Evolutionary conservation across 2,329 filamentous ascomycete genomes (phyloP).

Genomic region (Penicillium hesseltinei): DNA sequence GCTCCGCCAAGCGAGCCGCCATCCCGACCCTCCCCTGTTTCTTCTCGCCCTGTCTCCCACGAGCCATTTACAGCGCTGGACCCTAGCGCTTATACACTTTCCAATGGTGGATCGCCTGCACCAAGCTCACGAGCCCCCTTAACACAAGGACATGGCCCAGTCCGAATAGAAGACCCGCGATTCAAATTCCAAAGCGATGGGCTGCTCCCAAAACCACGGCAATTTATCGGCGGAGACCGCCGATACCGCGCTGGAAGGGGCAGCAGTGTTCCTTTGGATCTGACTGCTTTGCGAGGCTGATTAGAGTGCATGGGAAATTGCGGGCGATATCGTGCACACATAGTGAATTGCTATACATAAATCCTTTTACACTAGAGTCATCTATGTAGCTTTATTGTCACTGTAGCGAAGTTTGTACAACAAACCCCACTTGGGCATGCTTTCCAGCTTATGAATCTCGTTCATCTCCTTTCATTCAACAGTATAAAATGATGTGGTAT

Average conservation of each 20-base stretch:
- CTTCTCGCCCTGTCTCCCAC: slow-evolving; percentile 34
- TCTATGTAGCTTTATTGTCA: neutral
- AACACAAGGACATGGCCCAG: slow-evolving; percentile 30
- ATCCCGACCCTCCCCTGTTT: slow-evolving; percentile 45
- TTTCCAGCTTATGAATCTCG: neutral
- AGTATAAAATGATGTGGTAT: neutral
- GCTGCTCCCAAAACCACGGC: slow-evolving; percentile 78
- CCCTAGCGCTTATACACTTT: slow-evolving; percentile 72
- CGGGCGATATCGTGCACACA: slow-evolving; percentile 26
- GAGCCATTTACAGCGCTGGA: slow-evolving; percentile 65
- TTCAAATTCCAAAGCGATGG: slow-evolving; percentile 86
- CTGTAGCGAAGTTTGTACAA: neutral
- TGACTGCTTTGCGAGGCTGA: slow-evolving; percentile 50
- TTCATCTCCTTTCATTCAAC: neutral
- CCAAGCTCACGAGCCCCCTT: slow-evolving; percentile 27
- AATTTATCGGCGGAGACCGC: slow-evolving; percentile 71
- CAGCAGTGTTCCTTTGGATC: slow-evolving; percentile 88
- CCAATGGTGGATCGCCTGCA: slow-evolving; percentile 54
- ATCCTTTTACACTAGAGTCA: neutral
- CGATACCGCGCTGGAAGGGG: slow-evolving; percentile 87
- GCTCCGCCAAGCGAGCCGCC: slow-evolving; percentile 43
- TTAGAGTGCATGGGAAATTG: slow-evolving; percentile 24
- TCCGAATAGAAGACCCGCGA: slow-evolving; percentile 70
- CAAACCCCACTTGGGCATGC: too few relatives aligned
- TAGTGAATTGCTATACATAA: slow-evolving; percentile 22